Base-by-base conservation (phyloP, 345 rosid species). In the Salix exigua region DNA sequence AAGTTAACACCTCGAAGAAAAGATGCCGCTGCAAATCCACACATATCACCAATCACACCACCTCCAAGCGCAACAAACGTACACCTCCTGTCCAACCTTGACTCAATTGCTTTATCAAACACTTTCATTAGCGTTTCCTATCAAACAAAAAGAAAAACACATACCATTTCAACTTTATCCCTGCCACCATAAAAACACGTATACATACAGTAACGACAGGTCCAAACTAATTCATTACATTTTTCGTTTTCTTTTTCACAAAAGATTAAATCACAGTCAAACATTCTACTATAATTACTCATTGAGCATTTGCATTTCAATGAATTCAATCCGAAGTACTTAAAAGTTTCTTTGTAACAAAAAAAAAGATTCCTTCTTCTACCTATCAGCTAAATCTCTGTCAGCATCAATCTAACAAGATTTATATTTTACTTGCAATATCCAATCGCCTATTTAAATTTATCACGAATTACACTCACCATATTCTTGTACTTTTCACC, bases 1-100 rank as follows among this genome's bases (percentile, higher is more conserved):
- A 96, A 94, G 81, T 92, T 94, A 81, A 96, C 99, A 77, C 99
- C 99, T 21, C 99, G 97, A 19, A 96, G 95, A 86, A 81, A 96
- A 53, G 98, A 79, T 0, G 99, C 95, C 73, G 99, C 99, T 25
- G 99, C 98, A 75, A 79, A 96, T 72, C 99, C 99, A 82, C 98
- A 93, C 99, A 93, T 88, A 77, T 96, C 99, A 31, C 98, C 99
- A 5, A 96, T 90, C 38, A 96, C 99, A 74, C 99, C 99, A 3
- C 99, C 99, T 62, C 99, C 99, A 30, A 96, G 97, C 6, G 98
- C 99, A 69, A 96, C 94, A 86, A 96, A 96, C 0, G 99, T 96
- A 77, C 87, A 89, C 31, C 86, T 78, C 40, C 99, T 82, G 80
- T 96, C 99, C 67, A 96, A 76, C 40, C 97, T 88, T 28, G 94